These are phyloP conservation scores for Fusarium sp. DNA, from an alignment of 2,329 filamentous ascomycete species.

Conservation along the genomic window DNA sequence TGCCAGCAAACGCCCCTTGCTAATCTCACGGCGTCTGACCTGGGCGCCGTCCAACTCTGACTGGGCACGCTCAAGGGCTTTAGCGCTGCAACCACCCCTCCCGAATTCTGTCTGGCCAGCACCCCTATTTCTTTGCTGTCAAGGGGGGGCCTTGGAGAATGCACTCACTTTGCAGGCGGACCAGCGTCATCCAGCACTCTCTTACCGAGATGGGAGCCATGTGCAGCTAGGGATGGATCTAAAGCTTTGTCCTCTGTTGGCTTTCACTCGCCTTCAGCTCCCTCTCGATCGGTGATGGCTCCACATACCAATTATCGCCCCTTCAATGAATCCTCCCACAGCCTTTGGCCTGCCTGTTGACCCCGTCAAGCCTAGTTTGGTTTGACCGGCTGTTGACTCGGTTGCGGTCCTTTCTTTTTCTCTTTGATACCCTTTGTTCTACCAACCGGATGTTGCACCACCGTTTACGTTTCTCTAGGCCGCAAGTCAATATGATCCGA, in stretches of 20 bases:
- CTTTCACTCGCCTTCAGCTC: slow-evolving; percentile 20
- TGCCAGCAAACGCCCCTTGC: slow-evolving; percentile 21
- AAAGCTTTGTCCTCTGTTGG: slow-evolving; percentile 28
- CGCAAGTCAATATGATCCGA: slow-evolving; percentile 27
- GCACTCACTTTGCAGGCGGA: slow-evolving; percentile 29
- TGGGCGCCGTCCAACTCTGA: slow-evolving; percentile 3
- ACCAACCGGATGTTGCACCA: slow-evolving; percentile 18
- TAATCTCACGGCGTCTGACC: slow-evolving; percentile 20
- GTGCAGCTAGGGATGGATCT: slow-evolving; percentile 25
- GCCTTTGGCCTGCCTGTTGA: slow-evolving; percentile 9
- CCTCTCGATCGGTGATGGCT: slow-evolving; percentile 14
- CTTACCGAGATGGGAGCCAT: slow-evolving; percentile 12
- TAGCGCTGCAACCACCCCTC: slow-evolving; percentile 27
- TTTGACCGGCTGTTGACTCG: slow-evolving; percentile 3
- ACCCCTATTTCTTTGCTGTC: slow-evolving; percentile 12
- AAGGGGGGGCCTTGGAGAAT: slow-evolving; percentile 25
- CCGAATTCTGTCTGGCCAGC: not conserved
- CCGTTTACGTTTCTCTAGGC: slow-evolving; percentile 20
- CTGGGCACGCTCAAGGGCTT: slow-evolving; percentile 6
- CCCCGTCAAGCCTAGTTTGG: slow-evolving; percentile 20
- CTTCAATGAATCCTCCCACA: slow-evolving; percentile 8
- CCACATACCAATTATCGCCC: slow-evolving; percentile 33
- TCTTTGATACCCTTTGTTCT: slow-evolving; percentile 10
- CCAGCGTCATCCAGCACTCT: slow-evolving; percentile 39
- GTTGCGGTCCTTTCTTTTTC: slow-evolving; percentile 15